Evolutionary conservation across 495 filamentous ascomycete genomes (phyloP), one percentile per base, ranked within the genome.

Genomic region (Aspergillus bertholletiae): DNA sequence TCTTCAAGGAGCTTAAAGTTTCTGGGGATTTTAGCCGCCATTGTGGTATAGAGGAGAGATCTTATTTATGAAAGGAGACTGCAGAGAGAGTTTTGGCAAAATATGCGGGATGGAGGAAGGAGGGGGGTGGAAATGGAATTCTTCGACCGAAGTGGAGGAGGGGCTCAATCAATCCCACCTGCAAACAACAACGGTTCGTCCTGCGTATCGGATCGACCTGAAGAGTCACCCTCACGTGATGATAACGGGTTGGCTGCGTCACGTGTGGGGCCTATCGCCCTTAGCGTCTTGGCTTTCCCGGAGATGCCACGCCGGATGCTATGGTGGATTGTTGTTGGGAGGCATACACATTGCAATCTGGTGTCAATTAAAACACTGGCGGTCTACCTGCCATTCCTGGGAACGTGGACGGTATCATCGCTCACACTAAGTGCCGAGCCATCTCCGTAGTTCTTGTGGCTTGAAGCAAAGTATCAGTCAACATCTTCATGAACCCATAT

Each of bases 1-100:
- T 98, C 94, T 68, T 96, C 95, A 18, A 98, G 82, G 60, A 98
- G 84, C 60, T 92, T 83, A 67, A 98, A 98, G 74, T 97, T 97
- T 64, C 94, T 81, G 35, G 94, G 94, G 30, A 98, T 81, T 65
- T 95, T 96, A 34, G 94, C 89, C 46, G 81, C 71, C 87, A 90
- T 90, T 22, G 35, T 80, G 67, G 39, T 43, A 28, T 13, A 44
- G 30, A 20, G n/a, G n/a, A 28, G 7, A 18, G 41, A 34, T 21
- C 3, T 17, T 2, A 1, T 11, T 12, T 46, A 24, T n/a, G 20
- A 20, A 30, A 20, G 46, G 13, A 35, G 30, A 23, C 13, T 7
- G 35, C 23, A 41, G 28, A 20, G n/a, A 45, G 30, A 24, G 13
- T 5, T 56, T 21, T 34, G 27, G 46, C 21, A 46, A 27, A 47